Evolutionary conservation across 2,329 filamentous ascomycete species (phyloP).

Genomic region (Dactylonectria estremocensis): DNA sequence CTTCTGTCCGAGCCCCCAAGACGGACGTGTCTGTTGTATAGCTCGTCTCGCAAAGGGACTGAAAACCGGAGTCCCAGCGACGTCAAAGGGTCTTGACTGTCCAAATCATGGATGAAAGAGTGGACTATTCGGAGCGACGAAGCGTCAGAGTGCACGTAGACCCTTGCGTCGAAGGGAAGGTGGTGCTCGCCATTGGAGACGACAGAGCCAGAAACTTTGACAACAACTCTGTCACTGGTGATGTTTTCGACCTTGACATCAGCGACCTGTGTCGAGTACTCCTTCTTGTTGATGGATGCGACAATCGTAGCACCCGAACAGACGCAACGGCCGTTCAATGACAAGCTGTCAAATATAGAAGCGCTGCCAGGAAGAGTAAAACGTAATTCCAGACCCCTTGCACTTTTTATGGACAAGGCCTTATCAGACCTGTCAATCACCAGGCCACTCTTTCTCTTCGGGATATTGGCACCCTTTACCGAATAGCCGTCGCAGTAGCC

Average conservation of each 20-base stretch:
- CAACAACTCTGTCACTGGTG: slow-evolving; percentile 28
- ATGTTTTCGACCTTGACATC: slow-evolving; percentile 24
- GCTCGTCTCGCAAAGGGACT: slow-evolving; percentile 65
- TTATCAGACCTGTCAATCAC: background rate
- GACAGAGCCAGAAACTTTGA: slow-evolving; percentile 31
- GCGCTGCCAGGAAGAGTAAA: slow-evolving; percentile 11
- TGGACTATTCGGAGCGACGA: slow-evolving; percentile 68
- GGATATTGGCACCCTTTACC: slow-evolving; percentile 34
- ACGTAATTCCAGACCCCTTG: slow-evolving; percentile 17
- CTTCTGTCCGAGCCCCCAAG: slow-evolving; percentile 69
- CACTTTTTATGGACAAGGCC: slow-evolving; percentile 15
- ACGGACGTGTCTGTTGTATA: slow-evolving; percentile 72
- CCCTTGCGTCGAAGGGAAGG: slow-evolving; percentile 37
- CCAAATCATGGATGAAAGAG: slow-evolving; percentile 68
- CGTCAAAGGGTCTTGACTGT: slow-evolving; percentile 65
- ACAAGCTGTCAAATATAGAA: slow-evolving; percentile 25
- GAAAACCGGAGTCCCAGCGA: slow-evolving; percentile 68
- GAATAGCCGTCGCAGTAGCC: slow-evolving; percentile 59
- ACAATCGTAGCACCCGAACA: slow-evolving; percentile 34
- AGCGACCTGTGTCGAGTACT: slow-evolving; percentile 29
- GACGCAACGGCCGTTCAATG: background rate
- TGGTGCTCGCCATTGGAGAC: slow-evolving; percentile 19
- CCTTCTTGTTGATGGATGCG: slow-evolving; percentile 33
- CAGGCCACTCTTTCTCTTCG: background rate
- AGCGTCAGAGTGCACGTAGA: slow-evolving; percentile 72